Evolutionary conservation across 768 basidiomycete genomes (phyloP).

Genomic region (Gautieria morchelliformis): DNA sequence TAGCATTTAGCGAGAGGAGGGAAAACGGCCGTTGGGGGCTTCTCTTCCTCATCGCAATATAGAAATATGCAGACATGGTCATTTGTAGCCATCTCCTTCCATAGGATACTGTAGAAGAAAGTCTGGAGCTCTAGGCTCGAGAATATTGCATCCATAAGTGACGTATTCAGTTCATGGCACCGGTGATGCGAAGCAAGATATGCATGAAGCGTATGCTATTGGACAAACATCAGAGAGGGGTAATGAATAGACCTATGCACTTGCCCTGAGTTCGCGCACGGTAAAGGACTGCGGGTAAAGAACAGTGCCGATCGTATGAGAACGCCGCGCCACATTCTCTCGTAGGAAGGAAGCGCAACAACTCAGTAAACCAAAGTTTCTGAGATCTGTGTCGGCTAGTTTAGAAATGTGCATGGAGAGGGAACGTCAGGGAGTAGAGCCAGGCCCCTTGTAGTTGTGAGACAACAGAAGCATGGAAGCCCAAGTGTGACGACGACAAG

Average conservation of each 20-base stretch:
- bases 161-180: not conserved
- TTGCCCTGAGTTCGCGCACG: slow-evolving; percentile 2
- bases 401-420: not conserved
- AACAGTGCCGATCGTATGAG: not conserved
- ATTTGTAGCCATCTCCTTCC: not conserved
- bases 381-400: not conserved
- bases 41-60: not conserved
- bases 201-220: not conserved
- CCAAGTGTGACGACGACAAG: not conserved
- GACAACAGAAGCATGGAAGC: not conserved
- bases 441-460: not conserved
- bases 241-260: not conserved
- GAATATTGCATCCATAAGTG: slow-evolving; percentile 2
- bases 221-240: not conserved
- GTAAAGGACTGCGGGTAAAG: slow-evolving; percentile 6
- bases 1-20: slow-evolving; percentile 89
- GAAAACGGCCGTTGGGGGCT: slow-evolving; percentile 79
- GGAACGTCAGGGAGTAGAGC: not conserved
- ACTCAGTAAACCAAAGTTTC: not conserved
- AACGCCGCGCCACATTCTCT: not conserved
- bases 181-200: not conserved
- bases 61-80: slow-evolving; percentile 7
- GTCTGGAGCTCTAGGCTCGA: slow-evolving; percentile 4
- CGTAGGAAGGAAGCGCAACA: not conserved
- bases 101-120: not conserved